Conservation (phyloP, 805 yeast species). For the Candida coleopterorum region DNA sequence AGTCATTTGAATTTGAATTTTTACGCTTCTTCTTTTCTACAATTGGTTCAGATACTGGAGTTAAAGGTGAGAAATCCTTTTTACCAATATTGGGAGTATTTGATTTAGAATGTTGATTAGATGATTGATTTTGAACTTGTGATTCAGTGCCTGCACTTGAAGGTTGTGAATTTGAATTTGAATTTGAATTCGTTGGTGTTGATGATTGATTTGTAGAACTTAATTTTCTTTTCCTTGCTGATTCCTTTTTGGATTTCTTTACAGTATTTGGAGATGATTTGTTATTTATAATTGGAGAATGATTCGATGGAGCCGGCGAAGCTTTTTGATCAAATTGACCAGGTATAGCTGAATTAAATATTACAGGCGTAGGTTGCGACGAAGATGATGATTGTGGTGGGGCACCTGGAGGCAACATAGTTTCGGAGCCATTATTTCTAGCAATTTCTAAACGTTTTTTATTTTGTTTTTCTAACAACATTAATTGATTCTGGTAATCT, state of each 20-base stretch:
- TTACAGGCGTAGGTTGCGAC: slow-evolving; percentile 7
- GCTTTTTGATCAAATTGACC: slow-evolving; percentile 12
- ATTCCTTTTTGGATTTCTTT: slow-evolving; percentile 28
- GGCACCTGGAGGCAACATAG: slow-evolving; percentile 9
- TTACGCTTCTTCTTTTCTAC: slow-evolving; percentile 26
- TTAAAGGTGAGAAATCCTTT: slow-evolving; percentile 36
- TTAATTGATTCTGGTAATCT: slow-evolving; percentile 77
- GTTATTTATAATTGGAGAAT: slow-evolving; percentile 30
- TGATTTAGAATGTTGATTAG: slow-evolving; percentile 11
- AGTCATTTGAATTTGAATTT: slow-evolving; percentile 15
- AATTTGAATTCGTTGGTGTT: not conserved
- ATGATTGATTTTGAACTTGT: too few species aligned
- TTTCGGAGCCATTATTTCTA: slow-evolving; percentile 28
- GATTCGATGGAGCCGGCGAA: slow-evolving; percentile 24
- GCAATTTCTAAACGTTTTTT: slow-evolving; percentile 59
- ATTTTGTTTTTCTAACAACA: slow-evolving; percentile 72
- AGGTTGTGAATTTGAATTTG: too few species aligned
- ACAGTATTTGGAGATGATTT: slow-evolving; percentile 29
- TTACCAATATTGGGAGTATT: slow-evolving; percentile 24
- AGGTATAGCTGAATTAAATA: slow-evolving; percentile 5
- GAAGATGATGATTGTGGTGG: slow-evolving; percentile 9
- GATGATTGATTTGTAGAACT: slow-evolving; percentile 3
- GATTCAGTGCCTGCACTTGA: slow-evolving; percentile 8
- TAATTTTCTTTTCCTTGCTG: slow-evolving; percentile 29
- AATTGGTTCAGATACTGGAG: slow-evolving; percentile 37